phyloP scores from a whole-genome alignment of 2,329 filamentous ascomycete species.

The Talaromyces sp. region DNA sequence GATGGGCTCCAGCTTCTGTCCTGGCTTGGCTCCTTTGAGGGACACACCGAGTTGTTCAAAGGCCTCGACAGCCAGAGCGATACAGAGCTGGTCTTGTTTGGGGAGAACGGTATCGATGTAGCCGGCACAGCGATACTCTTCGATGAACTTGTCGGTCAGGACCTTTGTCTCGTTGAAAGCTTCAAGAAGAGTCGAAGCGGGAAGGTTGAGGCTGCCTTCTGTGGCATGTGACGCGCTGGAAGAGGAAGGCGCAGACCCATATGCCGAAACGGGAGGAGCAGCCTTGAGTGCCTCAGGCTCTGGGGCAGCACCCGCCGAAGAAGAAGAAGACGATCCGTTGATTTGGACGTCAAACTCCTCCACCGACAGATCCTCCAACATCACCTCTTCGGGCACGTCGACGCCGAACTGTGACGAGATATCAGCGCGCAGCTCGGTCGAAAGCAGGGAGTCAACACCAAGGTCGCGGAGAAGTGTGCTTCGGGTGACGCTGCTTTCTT shows the following conservation, averaged over 20 bases:
- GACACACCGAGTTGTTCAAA: slow-evolving; percentile 32
- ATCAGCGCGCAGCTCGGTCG: neutral
- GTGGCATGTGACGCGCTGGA: neutral
- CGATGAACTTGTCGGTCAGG: slow-evolving; percentile 28
- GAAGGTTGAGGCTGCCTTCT: neutral
- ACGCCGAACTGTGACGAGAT: neutral
- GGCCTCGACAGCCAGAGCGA: slow-evolving; percentile 29
- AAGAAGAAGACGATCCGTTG: neutral
- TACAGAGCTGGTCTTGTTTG: slow-evolving; percentile 21
- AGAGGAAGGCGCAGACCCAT: neutral
- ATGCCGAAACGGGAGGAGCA: neutral
- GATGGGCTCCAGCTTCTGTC: slow-evolving; percentile 25
- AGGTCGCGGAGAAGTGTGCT: slow-evolving; percentile 36
- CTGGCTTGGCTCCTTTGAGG: slow-evolving; percentile 23
- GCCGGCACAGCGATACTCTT: slow-evolving; percentile 21
- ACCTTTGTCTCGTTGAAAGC: slow-evolving; percentile 28
- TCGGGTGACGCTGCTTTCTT: slow-evolving; percentile 35
- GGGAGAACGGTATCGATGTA: slow-evolving; percentile 23
- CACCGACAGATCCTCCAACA: neutral
- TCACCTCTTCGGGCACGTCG: neutral
- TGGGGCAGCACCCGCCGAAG: neutral
- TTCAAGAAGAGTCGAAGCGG: slow-evolving; percentile 23
- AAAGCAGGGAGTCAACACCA: slow-evolving; percentile 27
- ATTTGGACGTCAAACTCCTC: slow-evolving; percentile 1
- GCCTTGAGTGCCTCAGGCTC: neutral